Base-by-base conservation (phyloP, 768 basidiomycete genomes). In the Pulveroboletus sp. region DNA sequence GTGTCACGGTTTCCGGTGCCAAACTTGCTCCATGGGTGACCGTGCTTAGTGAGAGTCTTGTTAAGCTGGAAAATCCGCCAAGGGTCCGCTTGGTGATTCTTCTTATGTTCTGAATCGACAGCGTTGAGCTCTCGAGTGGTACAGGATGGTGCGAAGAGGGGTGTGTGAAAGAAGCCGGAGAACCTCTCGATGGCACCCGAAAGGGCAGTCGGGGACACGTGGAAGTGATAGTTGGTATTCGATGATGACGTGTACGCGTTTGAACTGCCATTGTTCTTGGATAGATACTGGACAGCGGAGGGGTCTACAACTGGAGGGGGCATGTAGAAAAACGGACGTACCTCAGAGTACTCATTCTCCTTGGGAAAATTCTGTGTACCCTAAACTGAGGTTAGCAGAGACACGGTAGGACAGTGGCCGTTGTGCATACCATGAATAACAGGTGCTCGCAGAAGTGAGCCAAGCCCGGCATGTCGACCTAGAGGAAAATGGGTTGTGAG, bases 361-460 rank as follows among this genome's bases (percentile, higher is more conserved):
- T 79, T 76, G 4, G 93, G 92, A 68, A 84, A 95, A 65, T 82
- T 81, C 57, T 83, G 80, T 9, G 87, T 91, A 17, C 89, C 89
- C 89, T 91, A 36, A 53, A 36, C 21, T 33, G 32, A 38, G 21
- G 47, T 56, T 30, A 49, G 24, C 27, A 47, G 46, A 10, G 1
- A 45, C 14, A 28, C 10, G 10, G 3, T 14, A 40, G 1, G 10
- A 24, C 13, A 35, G 39, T 8, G 31, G 40, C 35, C 31, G 31
- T 6, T 30, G 8, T 5, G 67, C 83, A 54, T 59, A 93, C 94
- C 84, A 99, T 91, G 70, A 99, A 99, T 54, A 96, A 69, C 43
- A 99, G 65, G 68, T 99, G 95, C 66, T 99, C 95, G 71, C 93
- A 94, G 64, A 94, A 94, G 68, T 95, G 92, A 42, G 93, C 93